Base-by-base conservation (phyloP, 345 rosid genomes). In the Erysimum cheiranthoides region DNA sequence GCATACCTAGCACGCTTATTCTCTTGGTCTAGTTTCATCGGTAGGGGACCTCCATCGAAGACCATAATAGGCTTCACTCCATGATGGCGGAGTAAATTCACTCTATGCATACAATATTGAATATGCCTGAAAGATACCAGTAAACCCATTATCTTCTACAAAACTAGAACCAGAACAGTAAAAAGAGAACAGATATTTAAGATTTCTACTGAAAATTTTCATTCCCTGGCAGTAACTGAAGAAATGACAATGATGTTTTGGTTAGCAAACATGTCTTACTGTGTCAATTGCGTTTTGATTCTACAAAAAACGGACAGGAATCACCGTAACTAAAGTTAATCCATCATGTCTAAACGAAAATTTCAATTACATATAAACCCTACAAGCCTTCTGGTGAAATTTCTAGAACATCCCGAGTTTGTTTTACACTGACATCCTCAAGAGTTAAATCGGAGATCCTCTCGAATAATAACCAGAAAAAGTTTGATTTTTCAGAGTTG, bases 11-110 rank as follows among this genome's bases (percentile, higher is more conserved):
- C 93, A 43, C 99, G 96, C 75, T 92, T 92, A 77, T 90, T 95
- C 88, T 95, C 99, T 81, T 95, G 98, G 58, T 95, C 99, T 51
- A 83, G 85, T 86, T 95, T 92, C 98, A 95, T 90, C 0, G 97
- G 98, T 61, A 95, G 82, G 56, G 86, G 76, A 79, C 97, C 99
- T 68, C 98, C 98, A 80, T 95, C 99, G 7, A 95, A 95, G 61
- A 92, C 91, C 46, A 95, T 90, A 80, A 92, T 50, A 14, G 98
- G 99, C 81, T 83, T 92, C 56, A 92, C 86, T 51, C 96, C 92
- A 78, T 92, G 81, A 78, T 92, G 97, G 42, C 88, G 89, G 46
- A 95, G 82, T 79, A 95, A 73, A 76, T 92, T 92, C 75, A 95
- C 97, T 85, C 94, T 84, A 69, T 87, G 94, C 98, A 95, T 89